Evolutionary conservation across 768 basidiomycete genomes (phyloP), one percentile per base, ranked within the genome.

Genomic region (Crassisporium funariophilum): DNA sequence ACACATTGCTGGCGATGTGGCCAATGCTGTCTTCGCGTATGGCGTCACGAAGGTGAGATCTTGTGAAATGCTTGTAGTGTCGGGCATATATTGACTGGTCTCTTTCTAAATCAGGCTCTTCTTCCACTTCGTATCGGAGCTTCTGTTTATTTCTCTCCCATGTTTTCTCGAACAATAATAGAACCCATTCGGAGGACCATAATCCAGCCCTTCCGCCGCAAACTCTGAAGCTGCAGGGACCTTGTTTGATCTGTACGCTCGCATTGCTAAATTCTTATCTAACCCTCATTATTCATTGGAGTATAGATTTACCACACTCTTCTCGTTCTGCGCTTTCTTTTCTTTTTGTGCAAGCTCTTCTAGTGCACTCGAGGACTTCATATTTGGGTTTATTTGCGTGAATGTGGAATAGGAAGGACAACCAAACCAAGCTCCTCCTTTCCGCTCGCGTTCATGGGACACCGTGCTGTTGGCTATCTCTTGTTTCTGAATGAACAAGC

Each of bases 11-110:
- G 84, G 85, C 12, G 88, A 91, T 58, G 79, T 91, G 5, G 85
- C 89, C 4, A 92, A 93, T 60, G 89, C 83, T 2, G 78, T 91
- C 7, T 71, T 91, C 37, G 92, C 91, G 2, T 95, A 94, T 61
- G 83, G 80, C 1, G 70, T 80, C 13, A 86, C 85, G 40, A 93
- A 93, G 78, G 91, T 87, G 56, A 44, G 60, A 42, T 46, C 11
- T 27, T 12, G n/a, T 9, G 13, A 20, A 23, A 13, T n/a, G n/a
- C n/a, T n/a, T n/a, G n/a, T n/a, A 6, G 38, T 50, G 6, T 44
- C 21, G 31, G 17, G 10, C n/a, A 1, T 19, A 11, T 2, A 12
- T 46, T n/a, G 11, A 4, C 31, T 29, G 20, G 16, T 24, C 17
- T 47, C 36, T 40, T 24, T n/a, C 4, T 27, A n/a, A 11, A 35